phyloP scores from a whole-genome alignment of 2,329 filamentous ascomycete genomes.

The Pezicula radicicola region DNA sequence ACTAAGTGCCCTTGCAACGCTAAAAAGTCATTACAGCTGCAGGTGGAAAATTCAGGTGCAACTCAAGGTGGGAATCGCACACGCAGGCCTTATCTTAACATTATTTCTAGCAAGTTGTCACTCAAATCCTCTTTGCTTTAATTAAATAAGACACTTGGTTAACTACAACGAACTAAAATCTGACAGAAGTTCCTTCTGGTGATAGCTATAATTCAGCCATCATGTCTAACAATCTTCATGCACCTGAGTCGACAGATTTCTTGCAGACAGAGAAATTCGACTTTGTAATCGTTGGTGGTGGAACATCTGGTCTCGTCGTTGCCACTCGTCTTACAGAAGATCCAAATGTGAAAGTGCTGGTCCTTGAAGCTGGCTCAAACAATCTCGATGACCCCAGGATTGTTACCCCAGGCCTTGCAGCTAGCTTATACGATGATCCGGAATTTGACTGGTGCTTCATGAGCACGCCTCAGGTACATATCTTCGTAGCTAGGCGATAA shows the following conservation, averaged over 20 bases:
- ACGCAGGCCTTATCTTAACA: too few relatives aligned
- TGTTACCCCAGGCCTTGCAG: conserved; percentile 1
- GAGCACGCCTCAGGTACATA: conserved; percentile 31
- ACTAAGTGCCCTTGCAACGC: too few relatives aligned
- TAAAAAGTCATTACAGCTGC: too few relatives aligned
- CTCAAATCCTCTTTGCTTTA: too few relatives aligned
- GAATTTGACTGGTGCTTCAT: conserved; percentile 35
- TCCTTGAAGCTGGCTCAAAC: conserved; percentile 10
- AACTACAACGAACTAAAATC: too few relatives aligned
- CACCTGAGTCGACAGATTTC: background rate
- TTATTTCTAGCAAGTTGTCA: too few relatives aligned
- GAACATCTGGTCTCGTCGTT: conserved; percentile 38
- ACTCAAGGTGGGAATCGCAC: too few relatives aligned
- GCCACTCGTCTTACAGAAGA: conserved; percentile 36
- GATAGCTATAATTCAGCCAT: too few relatives aligned
- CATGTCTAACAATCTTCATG: background rate
- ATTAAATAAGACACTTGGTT: too few relatives aligned
- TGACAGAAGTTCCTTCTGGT: too few relatives aligned
- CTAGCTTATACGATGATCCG: conserved; percentile 23
- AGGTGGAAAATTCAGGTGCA: too few relatives aligned
- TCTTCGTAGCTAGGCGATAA: conserved; percentile 9
- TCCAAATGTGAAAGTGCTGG: conserved; percentile 8
- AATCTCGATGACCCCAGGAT: conserved; percentile 2
- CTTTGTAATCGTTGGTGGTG: conserved; percentile 39
- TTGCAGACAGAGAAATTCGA: conserved; percentile 18